phyloP scores from a whole-genome alignment of 306 rosid genomes.

The Mimosa pudica region DNA sequence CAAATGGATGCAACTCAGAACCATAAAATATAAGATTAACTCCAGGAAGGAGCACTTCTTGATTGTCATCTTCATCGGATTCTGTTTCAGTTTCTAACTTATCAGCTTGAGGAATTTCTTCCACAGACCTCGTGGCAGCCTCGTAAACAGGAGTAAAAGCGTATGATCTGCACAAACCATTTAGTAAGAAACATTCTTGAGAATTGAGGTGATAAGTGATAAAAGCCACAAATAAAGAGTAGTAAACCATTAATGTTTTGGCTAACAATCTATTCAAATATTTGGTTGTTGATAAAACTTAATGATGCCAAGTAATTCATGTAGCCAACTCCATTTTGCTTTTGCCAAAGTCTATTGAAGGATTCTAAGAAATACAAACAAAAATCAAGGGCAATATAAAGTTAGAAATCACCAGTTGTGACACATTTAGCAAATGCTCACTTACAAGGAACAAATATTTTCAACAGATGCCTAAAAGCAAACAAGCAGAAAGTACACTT shows the following conservation, averaged over 20 bases:
- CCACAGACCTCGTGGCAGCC: conserved; percentile 57
- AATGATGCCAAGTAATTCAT: no score
- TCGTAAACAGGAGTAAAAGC: conserved; percentile 52
- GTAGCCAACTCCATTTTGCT: no score
- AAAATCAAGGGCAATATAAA: no score
- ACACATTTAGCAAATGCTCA: neutral
- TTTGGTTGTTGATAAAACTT: no score
- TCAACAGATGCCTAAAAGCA: neutral
- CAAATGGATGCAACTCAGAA: conserved; percentile 80
- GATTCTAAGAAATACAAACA: no score
- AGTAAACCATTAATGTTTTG: neutral
- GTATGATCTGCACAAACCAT: conserved; percentile 65
- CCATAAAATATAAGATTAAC: conserved; percentile 91
- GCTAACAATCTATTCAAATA: no score
- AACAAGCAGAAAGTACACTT: neutral
- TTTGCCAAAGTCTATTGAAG: no score
- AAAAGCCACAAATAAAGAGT: conserved; percentile 7
- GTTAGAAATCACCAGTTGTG: no score
- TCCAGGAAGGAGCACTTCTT: conserved; percentile 84
- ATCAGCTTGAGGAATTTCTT: conserved; percentile 49
- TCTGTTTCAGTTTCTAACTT: conserved; percentile 48
- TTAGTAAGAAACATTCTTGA: conserved; percentile 22
- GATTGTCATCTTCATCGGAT: conserved; percentile 70
- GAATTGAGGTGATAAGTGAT: conserved; percentile 31
- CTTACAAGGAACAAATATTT: neutral